Conservation (phyloP, 805 yeast genomes). For the Limtongia smithiae region DNA sequence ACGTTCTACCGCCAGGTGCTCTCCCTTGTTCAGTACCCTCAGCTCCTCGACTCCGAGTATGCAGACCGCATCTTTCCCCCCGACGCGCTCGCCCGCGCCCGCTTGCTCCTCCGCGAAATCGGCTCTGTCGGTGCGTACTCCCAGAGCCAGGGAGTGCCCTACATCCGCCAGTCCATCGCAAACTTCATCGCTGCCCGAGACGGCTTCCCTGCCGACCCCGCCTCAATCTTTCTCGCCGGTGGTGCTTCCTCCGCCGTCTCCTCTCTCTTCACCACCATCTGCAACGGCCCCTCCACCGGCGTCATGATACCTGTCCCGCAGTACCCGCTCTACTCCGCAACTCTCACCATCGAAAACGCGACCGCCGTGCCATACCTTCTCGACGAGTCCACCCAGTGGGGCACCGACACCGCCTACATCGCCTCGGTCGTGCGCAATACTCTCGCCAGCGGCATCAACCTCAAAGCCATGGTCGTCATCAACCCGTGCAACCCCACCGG, state of each 20-base stretch:
- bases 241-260: constrained; percentile 97
- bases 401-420: constrained; percentile 67
- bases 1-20: constrained; percentile 94
- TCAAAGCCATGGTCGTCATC: constrained; percentile 83
- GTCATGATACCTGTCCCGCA: constrained; percentile 94
- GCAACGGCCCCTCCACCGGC: constrained; percentile 66
- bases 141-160: constrained; percentile 79
- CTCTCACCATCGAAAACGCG: constrained; percentile 78
- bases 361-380: constrained; percentile 82
- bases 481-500: constrained; percentile 99
- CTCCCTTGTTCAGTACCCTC: constrained; percentile 82
- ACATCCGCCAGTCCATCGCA: constrained; percentile 74
- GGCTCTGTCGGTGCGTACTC: constrained; percentile 96
- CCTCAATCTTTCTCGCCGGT: constrained; percentile 76
- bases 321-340: constrained; percentile 95
- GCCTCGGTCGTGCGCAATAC: constrained; percentile 52
- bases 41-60: constrained; percentile 45
- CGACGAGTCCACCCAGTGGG: constrained; percentile 80
- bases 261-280: constrained; percentile 65
- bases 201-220: constrained; percentile 62
- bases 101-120: constrained; percentile 52
- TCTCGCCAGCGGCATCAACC: constrained; percentile 50
- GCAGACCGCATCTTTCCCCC: constrained; percentile 41
- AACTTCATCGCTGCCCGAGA: constrained; percentile 76
- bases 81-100: constrained; percentile 76